Evolutionary conservation across 805 yeast species (phyloP), one percentile per base, ranked within the genome.

Genomic region (Saccharomycopsis fermentans): DNA sequence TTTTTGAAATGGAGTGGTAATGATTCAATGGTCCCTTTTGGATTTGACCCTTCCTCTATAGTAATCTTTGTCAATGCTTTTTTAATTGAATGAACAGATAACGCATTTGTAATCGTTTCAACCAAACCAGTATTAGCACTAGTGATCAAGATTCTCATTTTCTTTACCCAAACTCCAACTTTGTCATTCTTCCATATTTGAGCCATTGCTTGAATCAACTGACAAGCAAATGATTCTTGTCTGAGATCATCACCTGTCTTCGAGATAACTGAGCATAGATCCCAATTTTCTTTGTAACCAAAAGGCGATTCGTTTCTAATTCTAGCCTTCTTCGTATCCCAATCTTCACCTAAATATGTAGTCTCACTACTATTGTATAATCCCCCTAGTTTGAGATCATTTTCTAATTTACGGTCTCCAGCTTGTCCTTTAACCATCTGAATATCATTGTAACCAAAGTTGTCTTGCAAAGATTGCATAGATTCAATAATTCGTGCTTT

Each of bases 161-260:
- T 78, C 65, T 91, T 92, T 2, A 91, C 94, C 98, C 99, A 94
- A 3, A 84, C 89, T 29, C 79, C 84, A 6, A 87, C 82, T 2
- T 77, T 76, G 26, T 81, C 80, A 34, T 76, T 79, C 54, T 81
- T 80, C 98, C 98, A 94, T 51, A 90, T 82, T 55, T 82, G 82
- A 0, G 96, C 83, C 73, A 92, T 88, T 26, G 96, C 86, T 61
- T 87, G 86, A 55, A 94, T 92, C 51, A 94, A 70, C 69, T 94
- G 99, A 63, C 97, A 90, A 0, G 99, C 99, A 76, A 94, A 90
- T 0, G 99, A 97, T 70, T 94, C 99, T 69, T 94, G 99, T 26
- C 96, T 87, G 55, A 94, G 71, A 72, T 94, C 99, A 66, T 87
- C 92, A 37, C 99, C 99, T 34, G 96, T 92, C 68, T 94, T 94